A percentile compares a stretch with the other conserved stretches of the same genome.
These are phyloP conservation scores for Aegilops longissima DNA, from an alignment of 176 grass and related monocot genomes.

Conservation along the genomic window DNA sequence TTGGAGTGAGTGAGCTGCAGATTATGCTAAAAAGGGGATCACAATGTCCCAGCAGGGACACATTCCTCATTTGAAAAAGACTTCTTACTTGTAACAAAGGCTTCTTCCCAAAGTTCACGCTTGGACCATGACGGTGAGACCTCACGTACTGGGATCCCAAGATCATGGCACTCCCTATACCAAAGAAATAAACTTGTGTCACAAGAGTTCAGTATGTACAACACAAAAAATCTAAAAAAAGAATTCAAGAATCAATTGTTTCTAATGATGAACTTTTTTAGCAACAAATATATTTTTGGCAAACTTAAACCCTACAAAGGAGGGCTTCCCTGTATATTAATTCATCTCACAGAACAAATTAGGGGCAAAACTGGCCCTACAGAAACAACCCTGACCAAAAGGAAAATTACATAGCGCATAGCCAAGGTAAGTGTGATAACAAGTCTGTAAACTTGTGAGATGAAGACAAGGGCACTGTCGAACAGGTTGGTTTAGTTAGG, in stretches of 20 bases:
- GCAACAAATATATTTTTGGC: background rate
- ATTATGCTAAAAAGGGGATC: slow-evolving; percentile 20
- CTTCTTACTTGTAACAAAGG: slow-evolving; percentile 83
- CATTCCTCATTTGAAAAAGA: background rate
- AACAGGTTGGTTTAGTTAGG: background rate
- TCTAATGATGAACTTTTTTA: background rate
- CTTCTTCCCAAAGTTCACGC: slow-evolving; percentile 74
- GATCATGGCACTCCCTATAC: slow-evolving; percentile 68
- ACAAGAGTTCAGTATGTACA: slow-evolving; percentile 10
- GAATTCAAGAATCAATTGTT: background rate
- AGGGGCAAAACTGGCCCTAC: background rate
- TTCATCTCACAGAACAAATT: background rate
- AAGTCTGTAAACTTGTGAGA: background rate
- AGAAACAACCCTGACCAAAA: background rate
- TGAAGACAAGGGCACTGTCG: background rate
- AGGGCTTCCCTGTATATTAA: background rate
- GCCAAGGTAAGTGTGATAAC: background rate
- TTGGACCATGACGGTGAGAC: slow-evolving; percentile 80
- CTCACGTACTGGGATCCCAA: slow-evolving; percentile 62
- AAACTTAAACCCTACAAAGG: background rate
- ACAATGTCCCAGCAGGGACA: background rate
- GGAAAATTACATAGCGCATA: background rate
- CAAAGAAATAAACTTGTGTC: slow-evolving; percentile 22
- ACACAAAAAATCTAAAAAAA: background rate
- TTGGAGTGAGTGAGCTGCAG: background rate